Base-by-base conservation (phyloP, 139 green algal species). In the Dunaliella primolecta region DNA sequence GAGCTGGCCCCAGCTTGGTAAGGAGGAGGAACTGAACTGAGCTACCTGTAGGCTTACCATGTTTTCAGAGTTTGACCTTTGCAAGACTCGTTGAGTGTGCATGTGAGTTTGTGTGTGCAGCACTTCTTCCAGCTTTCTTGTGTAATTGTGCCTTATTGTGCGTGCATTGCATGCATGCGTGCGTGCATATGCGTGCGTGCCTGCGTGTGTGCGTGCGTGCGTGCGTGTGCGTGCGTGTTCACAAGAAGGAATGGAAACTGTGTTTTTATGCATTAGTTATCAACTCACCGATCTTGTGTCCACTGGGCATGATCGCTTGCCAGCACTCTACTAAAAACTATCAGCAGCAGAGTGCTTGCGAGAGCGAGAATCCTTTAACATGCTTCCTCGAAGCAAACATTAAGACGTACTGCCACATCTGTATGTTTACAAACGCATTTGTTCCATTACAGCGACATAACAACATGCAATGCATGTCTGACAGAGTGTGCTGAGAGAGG, bases 121-220 rank as follows among this genome's bases (percentile, higher is more conserved):
- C n/a, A n/a, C n/a, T n/a, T n/a, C n/a, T n/a, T n/a, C n/a, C n/a
- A n/a, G n/a, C n/a, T n/a, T n/a, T n/a, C n/a, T n/a, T n/a, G n/a
- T n/a, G n/a, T n/a, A n/a, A n/a, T n/a, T n/a, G n/a, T n/a, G n/a
- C n/a, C n/a, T n/a, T n/a, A n/a, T n/a, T 64, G 46, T 64, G 46
- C 15, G 46, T 64, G 46, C 15, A 64, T 64, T 64, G 46, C 15
- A 15, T 64, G 46, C 15, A 15, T 15, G 15, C 46, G 46, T 64
- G 46, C 46, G 46, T 64, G 46, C 46, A 64, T 64, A 15, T 64
- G 46, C 46, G 71, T 77, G 71, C 27, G 71, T 77, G 21, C 27
- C 11, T 77, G 71, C 27, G 71, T 77, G 71, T 77, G 71, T 77
- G 71, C 27, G 71, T 77, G 71, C 27, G 71, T 77, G 71, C 27